These are phyloP conservation scores for Lathyrus aphaca DNA, from an alignment of 306 rosid species.

Conservation along the genomic window DNA sequence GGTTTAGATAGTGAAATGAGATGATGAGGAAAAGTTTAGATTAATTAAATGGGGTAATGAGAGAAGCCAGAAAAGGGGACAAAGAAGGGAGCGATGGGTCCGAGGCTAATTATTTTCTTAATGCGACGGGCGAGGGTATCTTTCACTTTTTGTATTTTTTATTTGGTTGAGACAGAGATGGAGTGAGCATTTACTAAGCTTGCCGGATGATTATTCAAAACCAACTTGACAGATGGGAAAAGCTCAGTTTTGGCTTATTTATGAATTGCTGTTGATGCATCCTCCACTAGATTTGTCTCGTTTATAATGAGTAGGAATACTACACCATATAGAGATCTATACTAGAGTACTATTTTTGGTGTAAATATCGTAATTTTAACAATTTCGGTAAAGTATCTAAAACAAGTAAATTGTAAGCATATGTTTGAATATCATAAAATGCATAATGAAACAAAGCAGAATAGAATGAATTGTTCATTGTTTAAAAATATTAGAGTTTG, in stretches of 20 bases:
- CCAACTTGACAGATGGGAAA: constrained; percentile 3
- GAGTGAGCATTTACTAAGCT: constrained; percentile 30
- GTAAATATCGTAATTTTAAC: not conserved
- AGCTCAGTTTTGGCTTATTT: constrained; percentile 4
- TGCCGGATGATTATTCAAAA: constrained; percentile 27
- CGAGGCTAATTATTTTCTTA: constrained; percentile 29
- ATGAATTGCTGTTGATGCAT: not conserved
- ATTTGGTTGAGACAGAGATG: constrained; percentile 4
- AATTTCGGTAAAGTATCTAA: too few relatives aligned
- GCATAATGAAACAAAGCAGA: too few relatives aligned
- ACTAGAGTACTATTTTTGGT: not conserved
- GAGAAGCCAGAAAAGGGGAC: not conserved
- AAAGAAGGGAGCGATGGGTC: constrained; percentile 33
- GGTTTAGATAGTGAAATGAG: not conserved
- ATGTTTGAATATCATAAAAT: too few relatives aligned
- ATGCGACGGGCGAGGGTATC: constrained; percentile 18
- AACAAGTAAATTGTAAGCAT: too few relatives aligned
- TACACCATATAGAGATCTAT: too few relatives aligned
- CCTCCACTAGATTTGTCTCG: not conserved
- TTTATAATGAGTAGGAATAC: not conserved
- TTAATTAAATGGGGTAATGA: constrained; percentile 1
- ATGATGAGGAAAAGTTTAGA: not conserved
- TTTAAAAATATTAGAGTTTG: too few relatives aligned
- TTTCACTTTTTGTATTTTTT: not conserved
- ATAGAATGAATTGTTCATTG: too few relatives aligned